phyloP scores from a whole-genome alignment of 108 stramenopile genomes.

The Cyclotella sp. region DNA sequence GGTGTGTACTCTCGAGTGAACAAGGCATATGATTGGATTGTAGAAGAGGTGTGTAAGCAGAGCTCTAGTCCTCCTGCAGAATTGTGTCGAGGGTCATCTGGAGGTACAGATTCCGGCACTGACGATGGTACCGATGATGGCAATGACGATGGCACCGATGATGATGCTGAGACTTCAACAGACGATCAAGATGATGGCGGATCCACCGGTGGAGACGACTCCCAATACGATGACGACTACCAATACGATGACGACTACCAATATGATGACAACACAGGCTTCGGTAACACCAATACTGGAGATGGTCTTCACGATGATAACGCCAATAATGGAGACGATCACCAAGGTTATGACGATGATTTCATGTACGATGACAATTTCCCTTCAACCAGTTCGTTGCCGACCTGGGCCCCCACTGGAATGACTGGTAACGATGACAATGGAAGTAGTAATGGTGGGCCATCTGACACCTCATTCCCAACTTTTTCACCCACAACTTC shows the following conservation, averaged over 20 bases:
- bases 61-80: constrained; percentile 10
- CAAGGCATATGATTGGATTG: constrained; percentile 43
- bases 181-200: no score
- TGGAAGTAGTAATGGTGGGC: background rate
- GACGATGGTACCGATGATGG: background rate
- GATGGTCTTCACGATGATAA: background rate
- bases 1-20: constrained; percentile 52
- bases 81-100: constrained; percentile 4
- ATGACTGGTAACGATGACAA: background rate
- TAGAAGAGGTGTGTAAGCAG: constrained; percentile 32
- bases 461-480: background rate
- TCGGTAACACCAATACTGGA: background rate
- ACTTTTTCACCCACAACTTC: background rate
- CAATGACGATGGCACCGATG: background rate
- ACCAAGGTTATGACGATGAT: background rate
- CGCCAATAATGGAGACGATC: background rate
- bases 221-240: no score
- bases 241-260: no score
- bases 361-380: background rate
- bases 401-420: background rate
- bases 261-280: no score
- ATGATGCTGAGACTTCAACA: background rate
- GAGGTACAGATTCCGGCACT: background rate
- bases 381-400: background rate
- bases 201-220: no score